phyloP scores from a whole-genome alignment of 306 rosid species.

The Prunus mira region DNA sequence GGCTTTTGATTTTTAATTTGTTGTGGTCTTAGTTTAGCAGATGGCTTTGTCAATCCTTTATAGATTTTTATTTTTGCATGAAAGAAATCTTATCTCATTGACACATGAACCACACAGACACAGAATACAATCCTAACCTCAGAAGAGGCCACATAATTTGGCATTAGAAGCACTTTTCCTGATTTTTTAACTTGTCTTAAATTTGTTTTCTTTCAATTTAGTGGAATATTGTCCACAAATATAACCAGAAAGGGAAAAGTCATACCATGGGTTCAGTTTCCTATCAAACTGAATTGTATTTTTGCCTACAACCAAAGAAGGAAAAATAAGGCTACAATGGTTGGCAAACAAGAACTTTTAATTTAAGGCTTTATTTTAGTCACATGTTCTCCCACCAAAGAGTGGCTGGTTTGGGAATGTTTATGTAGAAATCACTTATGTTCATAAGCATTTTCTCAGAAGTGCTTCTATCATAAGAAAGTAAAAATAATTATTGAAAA shows the following conservation, averaged over 20 bases:
- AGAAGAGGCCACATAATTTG: not conserved
- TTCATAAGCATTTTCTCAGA: no score
- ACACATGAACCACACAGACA: no score
- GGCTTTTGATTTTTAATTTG: not conserved
- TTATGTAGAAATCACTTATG: no score
- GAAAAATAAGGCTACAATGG: not conserved
- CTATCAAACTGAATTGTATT: slow-evolving; percentile 5
- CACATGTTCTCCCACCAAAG: no score
- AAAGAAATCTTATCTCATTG: not conserved
- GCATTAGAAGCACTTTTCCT: not conserved
- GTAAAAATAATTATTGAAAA: no score
- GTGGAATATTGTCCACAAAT: not conserved
- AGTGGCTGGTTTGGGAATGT: no score
- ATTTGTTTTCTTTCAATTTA: not conserved
- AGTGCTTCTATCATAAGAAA: no score
- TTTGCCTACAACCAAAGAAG: not conserved
- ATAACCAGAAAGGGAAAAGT: not conserved
- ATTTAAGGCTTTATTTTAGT: no score
- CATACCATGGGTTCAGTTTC: not conserved
- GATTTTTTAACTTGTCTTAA: not conserved
- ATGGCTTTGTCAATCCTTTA: not conserved
- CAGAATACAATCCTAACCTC: not conserved
- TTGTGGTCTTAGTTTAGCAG: not conserved
- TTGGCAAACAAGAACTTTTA: no score
- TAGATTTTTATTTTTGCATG: not conserved